These are phyloP conservation scores for Rhodotorula sp. DNA, from an alignment of 1,284 basidiomycete genomes.

Conservation along the genomic window DNA sequence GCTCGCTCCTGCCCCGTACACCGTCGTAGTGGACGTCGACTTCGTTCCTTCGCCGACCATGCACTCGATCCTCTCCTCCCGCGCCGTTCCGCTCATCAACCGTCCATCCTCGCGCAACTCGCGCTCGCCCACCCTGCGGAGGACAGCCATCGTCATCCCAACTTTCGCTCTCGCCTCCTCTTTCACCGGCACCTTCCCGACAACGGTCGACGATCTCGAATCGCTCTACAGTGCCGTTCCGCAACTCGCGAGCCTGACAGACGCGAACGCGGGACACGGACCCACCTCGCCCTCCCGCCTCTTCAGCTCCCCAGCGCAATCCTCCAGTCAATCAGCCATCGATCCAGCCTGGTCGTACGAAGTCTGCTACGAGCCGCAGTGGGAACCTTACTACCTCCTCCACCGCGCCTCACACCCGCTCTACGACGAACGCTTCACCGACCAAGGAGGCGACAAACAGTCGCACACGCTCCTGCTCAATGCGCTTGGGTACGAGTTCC, in stretches of 20 bases:
- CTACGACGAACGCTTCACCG: conserved; percentile 35
- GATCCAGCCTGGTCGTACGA: conserved; percentile 8
- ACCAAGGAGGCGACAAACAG: conserved; percentile 37
- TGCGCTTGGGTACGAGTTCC: conserved; percentile 30
- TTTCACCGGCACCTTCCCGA: not conserved
- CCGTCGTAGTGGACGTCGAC: conserved; percentile 31
- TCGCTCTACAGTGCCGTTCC: not conserved
- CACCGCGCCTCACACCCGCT: conserved; percentile 26
- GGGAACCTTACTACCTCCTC: conserved; percentile 37
- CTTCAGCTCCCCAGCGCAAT: not conserved
- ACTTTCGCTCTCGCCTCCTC: conserved; percentile 17
- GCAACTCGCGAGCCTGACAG: conserved; percentile 18
- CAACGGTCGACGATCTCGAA: conserved; percentile 2
- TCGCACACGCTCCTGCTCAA: conserved; percentile 27
- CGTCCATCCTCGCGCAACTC: not conserved
- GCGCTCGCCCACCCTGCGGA: conserved; percentile 21
- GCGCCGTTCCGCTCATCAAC: conserved; percentile 15
- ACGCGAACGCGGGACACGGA: conserved; percentile 32
- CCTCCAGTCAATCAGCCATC: not conserved
- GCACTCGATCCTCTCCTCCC: conserved; percentile 18
- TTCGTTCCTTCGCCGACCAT: conserved; percentile 29
- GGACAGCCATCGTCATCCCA: conserved; percentile 25
- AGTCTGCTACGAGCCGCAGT: conserved; percentile 32
- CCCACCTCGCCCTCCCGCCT: conserved; percentile 29
- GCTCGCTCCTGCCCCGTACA: not conserved